Evolutionary conservation across 1,284 basidiomycete species (phyloP), one percentile per base, ranked within the genome.

Genomic region (Apiotrichum porosum): DNA sequence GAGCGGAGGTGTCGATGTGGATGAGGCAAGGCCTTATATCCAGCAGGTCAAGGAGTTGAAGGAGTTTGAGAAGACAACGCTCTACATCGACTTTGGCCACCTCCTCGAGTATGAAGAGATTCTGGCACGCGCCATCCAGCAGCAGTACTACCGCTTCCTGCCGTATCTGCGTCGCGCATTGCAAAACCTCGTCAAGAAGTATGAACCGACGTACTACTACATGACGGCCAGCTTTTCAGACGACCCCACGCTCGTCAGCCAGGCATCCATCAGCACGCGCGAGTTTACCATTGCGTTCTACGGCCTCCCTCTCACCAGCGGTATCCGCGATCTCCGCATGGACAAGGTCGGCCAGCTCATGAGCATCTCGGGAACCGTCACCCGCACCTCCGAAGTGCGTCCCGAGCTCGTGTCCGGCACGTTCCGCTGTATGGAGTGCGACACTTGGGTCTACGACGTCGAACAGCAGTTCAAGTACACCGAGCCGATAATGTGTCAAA

Each of bases 391-490:
- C 58, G 95, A 99, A 76, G 95, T 98, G 38, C 80, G 95, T 21
- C 95, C 95, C 3, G 95, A 99, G 73, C 75, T 99, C 37, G 78
- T 97, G 15, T 92, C 81, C 61, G 95, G 93, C 17, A 93, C 88
- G 46, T 98, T 97, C 70, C 83, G 86, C 39, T 99, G 95, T 66
- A 85, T 88, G 66, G 80, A 85, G 36, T 99, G 95, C 71, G 81
- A 82, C 44, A 87, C 86, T 32, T 77, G 85, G 9, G 85, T 97
- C n/a, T 82, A 86, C 51, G 93, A 97, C 61, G 85, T 99, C 44
- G 95, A 99, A 69, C 95, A 99, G 69, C 95, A 99, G 69, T 99
- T 98, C 81, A 97, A 97, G 72, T 98, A 97, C 72, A 99, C 95
- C 19, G 95, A 98, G 88, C 95, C 95, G 12, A 83, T 83, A 52